Percentiles rank a stretch among this genome's conserved stretches.
These are phyloP conservation scores for Colletotrichum sp. DNA, from an alignment of 2,329 filamentous ascomycete species.

Conservation along the genomic window DNA sequence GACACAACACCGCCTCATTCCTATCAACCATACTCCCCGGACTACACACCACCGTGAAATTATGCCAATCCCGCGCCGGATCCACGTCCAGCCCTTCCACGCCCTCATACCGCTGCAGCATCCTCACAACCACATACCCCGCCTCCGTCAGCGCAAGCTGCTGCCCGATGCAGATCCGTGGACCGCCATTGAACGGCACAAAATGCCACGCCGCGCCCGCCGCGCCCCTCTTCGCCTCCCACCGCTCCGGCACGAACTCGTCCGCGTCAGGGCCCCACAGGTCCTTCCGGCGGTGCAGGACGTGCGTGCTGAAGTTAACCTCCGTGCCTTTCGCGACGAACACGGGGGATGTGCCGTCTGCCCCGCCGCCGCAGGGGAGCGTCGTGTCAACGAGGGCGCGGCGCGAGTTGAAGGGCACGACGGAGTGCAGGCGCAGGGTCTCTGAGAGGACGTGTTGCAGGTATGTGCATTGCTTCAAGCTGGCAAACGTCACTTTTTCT, in stretches of 20 bases:
- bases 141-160: constrained; percentile 34
- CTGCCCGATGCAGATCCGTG: constrained; percentile 39
- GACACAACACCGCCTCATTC: constrained; percentile 5
- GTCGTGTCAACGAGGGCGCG: constrained; percentile 32
- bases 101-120: constrained; percentile 26
- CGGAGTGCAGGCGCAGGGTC: constrained; percentile 37
- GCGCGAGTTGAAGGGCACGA: constrained; percentile 37
- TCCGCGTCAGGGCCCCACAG: constrained; percentile 39
- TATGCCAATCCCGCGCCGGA: neutral
- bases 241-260: constrained; percentile 41
- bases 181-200: constrained; percentile 40
- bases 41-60: constrained; percentile 6
- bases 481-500: constrained; percentile 15
- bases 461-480: constrained; percentile 26
- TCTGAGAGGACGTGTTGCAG: constrained; percentile 28
- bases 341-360: constrained; percentile 33
- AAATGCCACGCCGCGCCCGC: constrained; percentile 33
- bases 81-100: constrained; percentile 14
- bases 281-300: constrained; percentile 35
- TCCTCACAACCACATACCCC: constrained; percentile 26
- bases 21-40: constrained; percentile 9
- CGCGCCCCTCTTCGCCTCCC: constrained; percentile 31
- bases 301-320: constrained; percentile 33
- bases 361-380: constrained; percentile 40
- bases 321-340: constrained; percentile 29